A percentile compares a stretch with the other conserved stretches of the same genome.
Evolutionary conservation across 192 early-diverging fungal species (phyloP).

Genomic region (Entomortierella lignicola): DNA sequence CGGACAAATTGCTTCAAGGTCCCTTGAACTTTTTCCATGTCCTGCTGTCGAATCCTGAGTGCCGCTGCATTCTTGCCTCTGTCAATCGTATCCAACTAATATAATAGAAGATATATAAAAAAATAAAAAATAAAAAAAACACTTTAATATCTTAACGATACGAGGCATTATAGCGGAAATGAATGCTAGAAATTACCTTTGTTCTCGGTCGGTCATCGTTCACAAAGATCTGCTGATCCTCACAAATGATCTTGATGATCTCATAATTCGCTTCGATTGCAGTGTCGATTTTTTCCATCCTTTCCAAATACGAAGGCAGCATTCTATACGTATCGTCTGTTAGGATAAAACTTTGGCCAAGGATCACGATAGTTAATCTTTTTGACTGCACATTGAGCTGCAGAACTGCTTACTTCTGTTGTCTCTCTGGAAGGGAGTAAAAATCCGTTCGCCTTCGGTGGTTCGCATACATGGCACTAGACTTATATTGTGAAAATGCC

Average conservation of each 20-base stretch:
- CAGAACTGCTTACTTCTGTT: constrained; percentile 55
- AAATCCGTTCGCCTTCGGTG: constrained; percentile 73
- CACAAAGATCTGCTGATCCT: constrained; percentile 56
- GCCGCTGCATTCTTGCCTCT: constrained; percentile 33
- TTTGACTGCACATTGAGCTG: no score
- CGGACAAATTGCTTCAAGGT: constrained; percentile 95
- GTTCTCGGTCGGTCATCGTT: constrained; percentile 48
- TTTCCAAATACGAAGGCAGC: constrained; percentile 68
- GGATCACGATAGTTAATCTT: no score
- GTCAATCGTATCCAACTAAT: constrained; percentile 29
- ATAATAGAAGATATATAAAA: background rate
- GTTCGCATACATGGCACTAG: constrained; percentile 67
- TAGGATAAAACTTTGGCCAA: no score
- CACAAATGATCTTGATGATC: constrained; percentile 66
- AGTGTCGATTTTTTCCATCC: constrained; percentile 69
- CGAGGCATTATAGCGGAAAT: no score
- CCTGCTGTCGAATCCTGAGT: constrained; percentile 62
- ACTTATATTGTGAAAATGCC: constrained; percentile 73
- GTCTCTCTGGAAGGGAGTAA: constrained; percentile 68
- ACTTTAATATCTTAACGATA: no score
- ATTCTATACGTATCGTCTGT: constrained; percentile 35
- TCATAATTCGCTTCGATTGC: constrained; percentile 69
- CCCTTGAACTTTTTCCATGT: constrained; percentile 91
- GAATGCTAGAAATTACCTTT: no score
- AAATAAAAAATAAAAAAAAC: background rate